Conservation (phyloP, 2,329 filamentous ascomycete genomes). For the Fusarium hostae region DNA sequence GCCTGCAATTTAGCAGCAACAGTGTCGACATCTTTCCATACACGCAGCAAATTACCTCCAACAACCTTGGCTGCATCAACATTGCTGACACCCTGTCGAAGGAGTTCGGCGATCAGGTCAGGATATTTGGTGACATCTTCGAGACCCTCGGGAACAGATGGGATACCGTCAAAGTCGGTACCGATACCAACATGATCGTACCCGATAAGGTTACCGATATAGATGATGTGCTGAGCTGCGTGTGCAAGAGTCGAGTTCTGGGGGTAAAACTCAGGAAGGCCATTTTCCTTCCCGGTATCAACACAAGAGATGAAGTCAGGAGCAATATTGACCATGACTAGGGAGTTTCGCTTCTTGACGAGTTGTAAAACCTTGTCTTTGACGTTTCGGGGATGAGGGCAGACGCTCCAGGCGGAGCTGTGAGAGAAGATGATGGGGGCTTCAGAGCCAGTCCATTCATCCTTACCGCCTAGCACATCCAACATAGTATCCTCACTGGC, state of each 20-base stretch:
- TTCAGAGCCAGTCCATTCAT: conserved; percentile 74
- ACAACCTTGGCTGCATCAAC: conserved; percentile 78
- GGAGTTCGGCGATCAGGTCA: conserved; percentile 77
- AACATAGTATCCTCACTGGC: conserved; percentile 81
- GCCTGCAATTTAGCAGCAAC: conserved; percentile 75
- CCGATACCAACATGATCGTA: conserved; percentile 90
- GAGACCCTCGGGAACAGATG: conserved; percentile 73
- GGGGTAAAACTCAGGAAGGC: conserved; percentile 74
- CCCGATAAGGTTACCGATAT: conserved; percentile 86
- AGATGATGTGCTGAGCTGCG: conserved; percentile 81
- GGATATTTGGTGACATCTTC: conserved; percentile 90
- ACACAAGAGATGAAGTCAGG: conserved; percentile 85
- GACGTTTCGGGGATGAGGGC: conserved; percentile 90
- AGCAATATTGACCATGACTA: conserved; percentile 93
- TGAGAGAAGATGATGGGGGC: conserved; percentile 93
- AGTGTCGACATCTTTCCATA: conserved; percentile 82
- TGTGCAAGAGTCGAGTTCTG: conserved; percentile 78
- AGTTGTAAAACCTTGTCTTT: conserved; percentile 83
- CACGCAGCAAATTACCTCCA: conserved; percentile 83
- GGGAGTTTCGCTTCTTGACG: conserved; percentile 75
- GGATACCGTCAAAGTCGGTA: conserved; percentile 88
- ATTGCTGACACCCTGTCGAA: conserved; percentile 79
- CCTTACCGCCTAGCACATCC: conserved; percentile 76
- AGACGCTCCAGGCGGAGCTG: conserved; percentile 82
- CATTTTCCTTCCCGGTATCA: conserved; percentile 66